Base-by-base conservation (phyloP, 768 basidiomycete genomes). In the Lentinula boryana region DNA sequence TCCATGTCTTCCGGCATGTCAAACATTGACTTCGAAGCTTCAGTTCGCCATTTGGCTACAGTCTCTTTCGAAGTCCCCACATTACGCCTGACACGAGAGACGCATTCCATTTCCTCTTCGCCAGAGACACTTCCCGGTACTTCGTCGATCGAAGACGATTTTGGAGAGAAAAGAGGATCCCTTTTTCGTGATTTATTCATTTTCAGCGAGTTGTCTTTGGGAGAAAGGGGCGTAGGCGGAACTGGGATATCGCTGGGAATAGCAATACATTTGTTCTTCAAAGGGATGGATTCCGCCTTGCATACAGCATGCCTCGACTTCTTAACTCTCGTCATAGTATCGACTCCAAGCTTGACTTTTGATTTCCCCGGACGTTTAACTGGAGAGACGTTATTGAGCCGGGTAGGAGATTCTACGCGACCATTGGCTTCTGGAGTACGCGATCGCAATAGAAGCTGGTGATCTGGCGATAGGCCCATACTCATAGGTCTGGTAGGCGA, bases 91-190 rank as follows among this genome's bases (percentile, higher is more conserved):
- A 68, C 40, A 43, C 64, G 65, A n/a, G 35, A 40, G 38, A 74
- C 73, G 7, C 75, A 57, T 48, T 68, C 69, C 52, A 87, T 72
- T 63, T 88, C 86, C 50, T 78, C 73, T 67, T 88, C 88, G 63
- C 87, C 84, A 52, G 85, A 86, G 68, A 87, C 83, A 64, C 87
- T 88, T 51, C 84, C 87, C 21, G 83, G 84, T 7, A 88, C 75
- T 18, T 83, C 67, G 33, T 77, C 72, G 50, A 67, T 63, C 5
- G 57, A 31, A 56, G 23, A 41, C 12, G 66, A 68, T 32, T 68
- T 64, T 6, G 77, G 73, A 23, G 76, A 66, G 1, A 74, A 74
- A 31, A 76, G 57, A 18, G 77, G 79, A 9, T 69, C 69, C 52
- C 74, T 80, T 69, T 78, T 82, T 57, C 64, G 70, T 48, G 61